Evolutionary conservation across 257 asterid species (phyloP).

Genomic region (Przewalskia tangutica): DNA sequence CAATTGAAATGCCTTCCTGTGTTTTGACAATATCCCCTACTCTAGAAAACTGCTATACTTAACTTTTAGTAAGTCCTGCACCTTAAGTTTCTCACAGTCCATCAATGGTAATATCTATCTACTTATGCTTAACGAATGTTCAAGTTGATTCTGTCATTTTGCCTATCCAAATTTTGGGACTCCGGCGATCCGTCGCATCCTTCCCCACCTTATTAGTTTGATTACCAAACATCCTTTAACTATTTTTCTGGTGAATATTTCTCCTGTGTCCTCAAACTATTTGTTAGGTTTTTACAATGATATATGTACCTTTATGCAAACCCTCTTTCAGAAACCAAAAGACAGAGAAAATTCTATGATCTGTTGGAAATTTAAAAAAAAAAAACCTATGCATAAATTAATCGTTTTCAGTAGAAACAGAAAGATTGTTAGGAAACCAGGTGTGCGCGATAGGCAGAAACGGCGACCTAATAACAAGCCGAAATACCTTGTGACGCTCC

Average conservation of each 20-base stretch:
- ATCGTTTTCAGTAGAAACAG: not conserved
- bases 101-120: not conserved
- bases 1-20: not conserved
- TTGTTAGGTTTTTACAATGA: not conserved
- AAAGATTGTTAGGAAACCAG: not conserved
- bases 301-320: not conserved
- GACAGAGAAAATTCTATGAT: not conserved
- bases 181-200: not conserved
- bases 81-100: not conserved
- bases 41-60: not conserved
- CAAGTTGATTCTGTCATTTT: not conserved
- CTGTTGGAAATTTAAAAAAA: not conserved
- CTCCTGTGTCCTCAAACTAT: not conserved
- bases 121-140: not conserved
- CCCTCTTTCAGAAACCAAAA: not conserved
- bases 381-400: not conserved
- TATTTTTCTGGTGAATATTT: not conserved
- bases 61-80: not conserved
- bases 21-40: not conserved
- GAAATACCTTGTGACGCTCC: constrained; percentile 3
- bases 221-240: not conserved
- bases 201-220: not conserved
- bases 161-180: not conserved
- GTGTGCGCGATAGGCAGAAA: not conserved
- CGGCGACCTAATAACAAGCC: not conserved